phyloP scores from a whole-genome alignment of 352 stramenopile species.

The Phytophthora foliorum region DNA sequence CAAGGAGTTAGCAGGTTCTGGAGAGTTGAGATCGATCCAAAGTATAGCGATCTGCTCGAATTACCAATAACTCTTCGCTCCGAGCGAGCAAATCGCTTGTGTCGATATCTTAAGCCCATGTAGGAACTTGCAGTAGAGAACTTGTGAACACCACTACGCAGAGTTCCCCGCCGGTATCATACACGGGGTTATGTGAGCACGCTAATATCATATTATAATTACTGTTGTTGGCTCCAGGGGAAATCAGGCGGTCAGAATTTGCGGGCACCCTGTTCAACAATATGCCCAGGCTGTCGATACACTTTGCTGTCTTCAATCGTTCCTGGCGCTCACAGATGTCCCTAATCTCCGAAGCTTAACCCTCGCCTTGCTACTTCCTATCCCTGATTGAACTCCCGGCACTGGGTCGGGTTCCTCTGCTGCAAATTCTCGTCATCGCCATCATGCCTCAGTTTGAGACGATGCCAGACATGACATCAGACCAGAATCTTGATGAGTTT shows the following conservation, averaged over 20 bases:
- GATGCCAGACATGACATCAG: constrained; percentile 14
- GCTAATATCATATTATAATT: no score
- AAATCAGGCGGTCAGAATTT: constrained; percentile 13
- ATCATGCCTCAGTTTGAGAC: not conserved
- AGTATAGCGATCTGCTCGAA: no score
- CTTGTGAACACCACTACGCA: constrained; percentile 23
- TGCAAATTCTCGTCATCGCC: constrained; percentile 2
- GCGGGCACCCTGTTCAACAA: constrained; percentile 10
- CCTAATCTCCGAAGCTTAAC: constrained; percentile 16
- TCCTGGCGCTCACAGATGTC: not conserved
- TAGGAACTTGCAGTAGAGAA: not conserved
- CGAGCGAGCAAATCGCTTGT: no score
- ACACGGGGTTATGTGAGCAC: no score
- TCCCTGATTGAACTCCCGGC: constrained; percentile 1
- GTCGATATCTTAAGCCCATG: no score
- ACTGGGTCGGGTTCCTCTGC: constrained; percentile 1
- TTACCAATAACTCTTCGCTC: no score
- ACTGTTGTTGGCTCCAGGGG: not conserved
- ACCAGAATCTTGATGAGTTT: constrained; percentile 3
- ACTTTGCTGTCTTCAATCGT: constrained; percentile 1
- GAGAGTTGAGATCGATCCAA: no score
- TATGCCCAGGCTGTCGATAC: constrained; percentile 11
- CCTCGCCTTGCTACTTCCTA: not conserved
- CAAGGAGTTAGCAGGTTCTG: no score
- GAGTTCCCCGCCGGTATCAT: no score